phyloP scores from a whole-genome alignment of 73 alveolate species.

The Paramecium sexaurelia region DNA sequence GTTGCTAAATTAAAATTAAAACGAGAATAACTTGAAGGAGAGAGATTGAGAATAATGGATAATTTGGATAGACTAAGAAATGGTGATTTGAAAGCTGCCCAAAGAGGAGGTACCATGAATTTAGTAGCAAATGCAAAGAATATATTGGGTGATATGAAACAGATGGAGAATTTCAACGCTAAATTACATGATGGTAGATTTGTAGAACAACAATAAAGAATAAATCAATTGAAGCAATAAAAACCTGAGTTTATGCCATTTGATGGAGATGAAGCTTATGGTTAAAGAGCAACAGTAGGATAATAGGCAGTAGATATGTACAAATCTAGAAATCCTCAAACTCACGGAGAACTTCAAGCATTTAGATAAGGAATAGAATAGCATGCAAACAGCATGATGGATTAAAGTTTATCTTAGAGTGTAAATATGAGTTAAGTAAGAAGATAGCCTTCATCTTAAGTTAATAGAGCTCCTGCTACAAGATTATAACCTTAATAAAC shows the following conservation, averaged over 20 bases:
- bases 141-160: constrained; percentile 67
- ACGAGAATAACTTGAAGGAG: constrained; percentile 80
- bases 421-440: background rate
- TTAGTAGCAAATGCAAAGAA: constrained; percentile 66
- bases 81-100: constrained; percentile 64
- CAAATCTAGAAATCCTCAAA: constrained; percentile 13
- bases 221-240: constrained; percentile 64
- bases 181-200: constrained; percentile 65
- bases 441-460: constrained; percentile 5
- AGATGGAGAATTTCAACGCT: constrained; percentile 59
- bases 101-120: constrained; percentile 64
- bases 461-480: constrained; percentile 24
- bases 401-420: background rate
- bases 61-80: constrained; percentile 63
- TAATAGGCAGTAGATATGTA: background rate
- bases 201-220: constrained; percentile 61
- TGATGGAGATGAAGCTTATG: constrained; percentile 68
- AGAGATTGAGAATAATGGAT: constrained; percentile 80
- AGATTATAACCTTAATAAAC: background rate
- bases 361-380: constrained; percentile 39
- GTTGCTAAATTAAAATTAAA: constrained; percentile 76
- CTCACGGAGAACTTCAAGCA: constrained; percentile 12
- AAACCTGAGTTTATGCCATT: constrained; percentile 64
- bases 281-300: background rate
- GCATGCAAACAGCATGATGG: constrained; percentile 25